Conservation (phyloP, 495 filamentous ascomycete genomes). For the Tuber indicum region DNA sequence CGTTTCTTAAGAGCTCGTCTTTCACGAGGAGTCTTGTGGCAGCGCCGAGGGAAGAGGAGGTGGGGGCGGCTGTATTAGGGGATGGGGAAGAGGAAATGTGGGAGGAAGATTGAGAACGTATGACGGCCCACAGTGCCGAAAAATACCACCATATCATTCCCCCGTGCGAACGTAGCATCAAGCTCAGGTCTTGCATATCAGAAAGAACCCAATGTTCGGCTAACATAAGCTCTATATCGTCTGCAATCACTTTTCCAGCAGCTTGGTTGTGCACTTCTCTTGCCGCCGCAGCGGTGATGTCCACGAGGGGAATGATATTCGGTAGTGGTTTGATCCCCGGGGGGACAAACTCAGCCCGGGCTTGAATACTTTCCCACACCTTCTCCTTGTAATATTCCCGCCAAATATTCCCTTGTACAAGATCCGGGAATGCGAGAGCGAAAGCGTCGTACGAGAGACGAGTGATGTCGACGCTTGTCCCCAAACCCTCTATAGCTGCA, state of each 20-base stretch:
- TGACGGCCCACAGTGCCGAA: conserved; percentile 12
- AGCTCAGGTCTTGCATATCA: conserved; percentile 7
- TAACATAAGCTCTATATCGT: conserved; percentile 26
- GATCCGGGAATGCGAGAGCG: conserved; percentile 22
- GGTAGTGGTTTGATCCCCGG: conserved; percentile 19
- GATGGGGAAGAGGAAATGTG: background rate
- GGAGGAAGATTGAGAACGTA: background rate
- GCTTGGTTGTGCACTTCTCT: conserved; percentile 3
- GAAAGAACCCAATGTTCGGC: conserved; percentile 19
- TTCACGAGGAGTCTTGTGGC: conserved; percentile 17
- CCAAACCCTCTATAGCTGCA: conserved; percentile 18
- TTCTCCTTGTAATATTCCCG: conserved; percentile 21
- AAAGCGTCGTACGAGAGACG: conserved; percentile 22
- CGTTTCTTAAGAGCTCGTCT: conserved; percentile 8
- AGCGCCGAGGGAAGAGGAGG: conserved; percentile 1
- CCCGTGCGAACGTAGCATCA: conserved; percentile 6
- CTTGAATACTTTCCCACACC: conserved; percentile 29
- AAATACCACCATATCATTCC: conserved; percentile 19
- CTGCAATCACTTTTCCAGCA: background rate
- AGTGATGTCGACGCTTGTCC: conserved; percentile 19
- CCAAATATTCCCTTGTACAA: conserved; percentile 19
- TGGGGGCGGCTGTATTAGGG: background rate
- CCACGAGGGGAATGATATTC: conserved; percentile 14
- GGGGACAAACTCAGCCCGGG: conserved; percentile 23
- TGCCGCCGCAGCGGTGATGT: conserved; percentile 8